Evolutionary conservation across 345 rosid species (phyloP).

Genomic region (Gossypium turneri): DNA sequence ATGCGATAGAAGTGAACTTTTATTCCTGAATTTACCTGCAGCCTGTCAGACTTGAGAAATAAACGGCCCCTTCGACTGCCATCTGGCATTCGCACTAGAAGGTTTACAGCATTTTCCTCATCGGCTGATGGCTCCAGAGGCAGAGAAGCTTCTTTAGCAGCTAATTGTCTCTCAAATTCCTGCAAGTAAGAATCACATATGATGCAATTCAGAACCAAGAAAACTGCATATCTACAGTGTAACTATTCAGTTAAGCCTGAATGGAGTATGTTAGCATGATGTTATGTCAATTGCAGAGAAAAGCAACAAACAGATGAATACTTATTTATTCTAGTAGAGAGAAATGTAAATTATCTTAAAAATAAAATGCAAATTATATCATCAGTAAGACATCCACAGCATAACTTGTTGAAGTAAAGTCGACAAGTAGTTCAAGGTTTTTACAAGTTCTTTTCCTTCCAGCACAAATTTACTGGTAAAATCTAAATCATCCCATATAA

Average conservation of each 20-base stretch:
- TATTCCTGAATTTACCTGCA: constrained; percentile 49
- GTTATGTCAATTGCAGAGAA: background rate
- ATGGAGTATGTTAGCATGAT: background rate
- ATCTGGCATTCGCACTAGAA: constrained; percentile 91
- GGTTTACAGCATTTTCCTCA: constrained; percentile 85
- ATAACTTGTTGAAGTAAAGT: background rate
- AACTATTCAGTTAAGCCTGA: background rate
- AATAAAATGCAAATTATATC: background rate
- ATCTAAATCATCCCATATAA: background rate
- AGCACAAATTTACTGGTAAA: background rate
- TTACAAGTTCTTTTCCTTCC: background rate
- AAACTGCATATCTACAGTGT: background rate
- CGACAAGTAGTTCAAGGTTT: background rate
- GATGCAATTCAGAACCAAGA: background rate
- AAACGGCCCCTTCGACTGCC: constrained; percentile 89
- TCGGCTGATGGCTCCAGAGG: constrained; percentile 79
- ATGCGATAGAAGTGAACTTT: background rate
- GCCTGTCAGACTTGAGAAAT: constrained; percentile 72
- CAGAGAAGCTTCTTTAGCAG: constrained; percentile 87
- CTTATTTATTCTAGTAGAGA: background rate
- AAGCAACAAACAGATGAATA: constrained; percentile 5
- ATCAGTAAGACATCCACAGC: background rate
- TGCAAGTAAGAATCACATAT: constrained; percentile 28
- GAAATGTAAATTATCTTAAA: background rate
- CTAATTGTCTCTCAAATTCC: constrained; percentile 85